These are phyloP conservation scores for Rhytidhysteron rufulum DNA, from an alignment of 2,329 filamentous ascomycete genomes.

Conservation along the genomic window DNA sequence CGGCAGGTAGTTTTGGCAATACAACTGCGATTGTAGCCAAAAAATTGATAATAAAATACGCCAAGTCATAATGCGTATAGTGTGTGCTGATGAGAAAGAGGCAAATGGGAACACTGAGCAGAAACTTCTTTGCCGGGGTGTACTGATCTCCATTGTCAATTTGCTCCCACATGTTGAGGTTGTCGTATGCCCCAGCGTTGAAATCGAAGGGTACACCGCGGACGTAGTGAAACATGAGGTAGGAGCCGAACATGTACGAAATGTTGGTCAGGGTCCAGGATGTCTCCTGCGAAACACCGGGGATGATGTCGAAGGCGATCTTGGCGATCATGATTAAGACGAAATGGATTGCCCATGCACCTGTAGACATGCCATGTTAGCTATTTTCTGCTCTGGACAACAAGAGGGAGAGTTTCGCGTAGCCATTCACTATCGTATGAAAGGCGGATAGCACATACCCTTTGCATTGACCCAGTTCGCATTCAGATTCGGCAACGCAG, in stretches of 20 bases:
- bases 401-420: not conserved
- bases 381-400: not conserved
- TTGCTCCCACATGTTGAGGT: constrained; percentile 99
- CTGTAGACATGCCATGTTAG: constrained; percentile 30
- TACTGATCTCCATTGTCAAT: constrained; percentile 99
- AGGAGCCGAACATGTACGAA: constrained; percentile 97
- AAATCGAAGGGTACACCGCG: constrained; percentile 98
- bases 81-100: constrained; percentile 96
- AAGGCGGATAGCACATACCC: constrained; percentile 58
- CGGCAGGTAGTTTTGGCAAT: constrained; percentile 92
- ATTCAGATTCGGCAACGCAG: constrained; percentile 90
- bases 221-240: constrained; percentile 99
- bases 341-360: constrained; percentile 96
- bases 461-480: constrained; percentile 99
- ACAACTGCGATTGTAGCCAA: constrained; percentile 87
- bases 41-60: constrained; percentile 97
- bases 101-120: constrained; percentile 88
- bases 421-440: too few relatives aligned
- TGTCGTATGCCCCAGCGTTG: constrained; percentile 97
- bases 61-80: constrained; percentile 96
- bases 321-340: constrained; percentile 89
- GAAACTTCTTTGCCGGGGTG: constrained; percentile 97
- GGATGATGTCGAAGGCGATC: constrained; percentile 95
- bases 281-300: constrained; percentile 93
- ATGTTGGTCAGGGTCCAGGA: constrained; percentile 99